A percentile compares a stretch with the other conserved stretches of the same genome.
Conservation (phyloP, 2,329 filamentous ascomycete species). For the Zopfia rhizophila region DNA sequence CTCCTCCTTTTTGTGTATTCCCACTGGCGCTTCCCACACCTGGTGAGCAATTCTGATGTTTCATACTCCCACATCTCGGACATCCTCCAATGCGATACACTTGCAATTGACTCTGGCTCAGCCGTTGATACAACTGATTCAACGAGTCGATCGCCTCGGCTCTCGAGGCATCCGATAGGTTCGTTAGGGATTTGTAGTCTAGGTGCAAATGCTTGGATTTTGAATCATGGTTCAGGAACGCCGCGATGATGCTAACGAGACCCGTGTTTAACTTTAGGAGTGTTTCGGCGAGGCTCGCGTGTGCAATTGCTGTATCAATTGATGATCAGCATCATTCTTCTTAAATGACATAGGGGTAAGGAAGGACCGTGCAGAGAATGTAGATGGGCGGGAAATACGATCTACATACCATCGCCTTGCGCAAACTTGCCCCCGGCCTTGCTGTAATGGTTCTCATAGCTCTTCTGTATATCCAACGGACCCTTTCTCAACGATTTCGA, state of each 20-base stretch:
- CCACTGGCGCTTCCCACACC: not conserved
- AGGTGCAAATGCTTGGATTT: conserved; percentile 45
- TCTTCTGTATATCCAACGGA: conserved; percentile 54
- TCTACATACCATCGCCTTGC: conserved; percentile 55
- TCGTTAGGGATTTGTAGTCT: conserved; percentile 58
- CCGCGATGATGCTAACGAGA: conserved; percentile 57
- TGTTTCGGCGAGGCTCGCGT: conserved; percentile 57
- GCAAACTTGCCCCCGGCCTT: conserved; percentile 53
- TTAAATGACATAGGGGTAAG: conserved; percentile 3
- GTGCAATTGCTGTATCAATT: conserved; percentile 52
- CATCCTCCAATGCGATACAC: conserved; percentile 38
- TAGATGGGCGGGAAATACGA: not conserved
- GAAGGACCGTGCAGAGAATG: conserved; percentile 17
- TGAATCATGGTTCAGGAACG: conserved; percentile 53
- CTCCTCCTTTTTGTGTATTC: conserved; percentile 11
- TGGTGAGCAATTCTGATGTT: conserved; percentile 36
- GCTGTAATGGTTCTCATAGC: conserved; percentile 53
- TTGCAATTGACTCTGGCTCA: conserved; percentile 49
- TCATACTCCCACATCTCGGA: conserved; percentile 34
- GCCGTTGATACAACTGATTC: conserved; percentile 51
- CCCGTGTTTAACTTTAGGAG: conserved; percentile 59
- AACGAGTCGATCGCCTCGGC: conserved; percentile 56
- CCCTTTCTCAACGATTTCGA: conserved; percentile 54
- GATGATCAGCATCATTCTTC: conserved; percentile 16
- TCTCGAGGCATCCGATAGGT: conserved; percentile 57